Percentiles rank a stretch among this genome's conserved stretches.
phyloP scores from a whole-genome alignment of 208 protist genomes.

The Crithidia thermophila region DNA sequence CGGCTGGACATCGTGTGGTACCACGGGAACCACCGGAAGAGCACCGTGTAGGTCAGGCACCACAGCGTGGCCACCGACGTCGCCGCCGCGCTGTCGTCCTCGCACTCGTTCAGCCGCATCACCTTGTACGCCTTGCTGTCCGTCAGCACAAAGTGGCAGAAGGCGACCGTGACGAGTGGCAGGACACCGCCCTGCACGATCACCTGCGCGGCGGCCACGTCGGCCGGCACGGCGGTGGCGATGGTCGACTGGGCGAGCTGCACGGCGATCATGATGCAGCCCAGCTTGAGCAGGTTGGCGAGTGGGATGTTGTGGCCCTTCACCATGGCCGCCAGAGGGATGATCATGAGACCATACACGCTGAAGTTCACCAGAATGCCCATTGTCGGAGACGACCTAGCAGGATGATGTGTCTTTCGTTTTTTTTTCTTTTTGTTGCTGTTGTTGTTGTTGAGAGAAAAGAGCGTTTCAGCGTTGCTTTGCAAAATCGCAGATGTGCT shows the following conservation, averaged over 20 bases:
- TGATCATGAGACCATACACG: conserved; percentile 76
- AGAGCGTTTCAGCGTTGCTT: too few relatives aligned
- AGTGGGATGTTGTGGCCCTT: conserved; percentile 65
- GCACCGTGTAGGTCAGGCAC: conserved; percentile 51
- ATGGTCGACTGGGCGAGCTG: conserved; percentile 67
- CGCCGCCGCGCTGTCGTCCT: conserved; percentile 32
- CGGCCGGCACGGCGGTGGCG: conserved; percentile 29
- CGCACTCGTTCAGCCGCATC: conserved; percentile 48
- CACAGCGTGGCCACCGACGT: conserved; percentile 58
- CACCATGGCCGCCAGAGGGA: conserved; percentile 64
- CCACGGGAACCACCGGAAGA: conserved; percentile 81
- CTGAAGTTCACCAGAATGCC: conserved; percentile 65
- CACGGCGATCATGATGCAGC: conserved; percentile 37
- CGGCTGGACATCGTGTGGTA: conserved; percentile 63
- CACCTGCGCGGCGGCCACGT: conserved; percentile 23
- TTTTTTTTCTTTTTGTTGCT: conserved; percentile 9
- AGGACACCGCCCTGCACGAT: conserved; percentile 40
- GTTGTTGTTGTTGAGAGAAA: conserved; percentile 12
- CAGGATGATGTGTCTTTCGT: too few relatives aligned
- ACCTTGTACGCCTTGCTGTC: conserved; percentile 55
- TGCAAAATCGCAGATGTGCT: too few relatives aligned
- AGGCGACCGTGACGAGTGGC: conserved; percentile 46
- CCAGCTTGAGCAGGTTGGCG: conserved; percentile 37
- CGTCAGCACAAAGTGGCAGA: conserved; percentile 62
- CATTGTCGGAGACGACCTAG: too few relatives aligned